phyloP scores from a whole-genome alignment of 129 eudicot species.

The Pittosporum tobira region DNA sequence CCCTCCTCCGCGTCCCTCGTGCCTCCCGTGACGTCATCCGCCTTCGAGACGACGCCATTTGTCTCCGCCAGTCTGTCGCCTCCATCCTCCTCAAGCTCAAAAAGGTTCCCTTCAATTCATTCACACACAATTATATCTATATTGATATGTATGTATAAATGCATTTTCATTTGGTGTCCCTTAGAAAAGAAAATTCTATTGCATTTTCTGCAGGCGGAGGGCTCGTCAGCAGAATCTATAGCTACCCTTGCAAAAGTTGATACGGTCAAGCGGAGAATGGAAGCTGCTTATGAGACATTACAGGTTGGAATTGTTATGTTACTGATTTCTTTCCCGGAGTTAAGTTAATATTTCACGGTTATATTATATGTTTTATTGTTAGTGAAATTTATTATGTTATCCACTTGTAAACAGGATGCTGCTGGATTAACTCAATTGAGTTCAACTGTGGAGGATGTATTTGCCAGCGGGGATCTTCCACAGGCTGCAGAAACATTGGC shows the following conservation, averaged over 20 bases:
- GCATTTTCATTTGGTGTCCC: too few relatives aligned
- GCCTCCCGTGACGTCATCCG: constrained; percentile 87
- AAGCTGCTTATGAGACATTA: constrained; percentile 90
- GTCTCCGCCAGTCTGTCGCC: constrained; percentile 78
- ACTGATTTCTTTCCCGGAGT: constrained; percentile 4
- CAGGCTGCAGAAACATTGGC: constrained; percentile 98
- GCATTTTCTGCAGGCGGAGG: constrained; percentile 68
- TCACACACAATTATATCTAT: too few relatives aligned
- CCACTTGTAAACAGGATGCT: constrained; percentile 63
- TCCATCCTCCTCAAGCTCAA: constrained; percentile 66
- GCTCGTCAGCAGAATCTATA: constrained; percentile 93
- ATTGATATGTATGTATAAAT: too few relatives aligned
- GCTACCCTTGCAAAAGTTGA: constrained; percentile 93
- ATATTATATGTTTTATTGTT: constrained; percentile 6
- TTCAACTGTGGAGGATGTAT: constrained; percentile 97
- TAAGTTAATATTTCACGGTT: not conserved
- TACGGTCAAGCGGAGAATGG: constrained; percentile 94
- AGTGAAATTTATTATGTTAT: constrained; percentile 6
- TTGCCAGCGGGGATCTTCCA: constrained; percentile 98
- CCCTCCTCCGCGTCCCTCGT: constrained; percentile 98
- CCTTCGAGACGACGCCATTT: constrained; percentile 88
- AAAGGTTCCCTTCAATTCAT: constrained; percentile 27
- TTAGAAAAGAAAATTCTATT: not conserved
- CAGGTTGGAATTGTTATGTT: constrained; percentile 51
- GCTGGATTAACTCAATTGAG: constrained; percentile 97